Evolutionary conservation across 108 stramenopile genomes (phyloP).

Genomic region (Nitzschia inconspicua): DNA sequence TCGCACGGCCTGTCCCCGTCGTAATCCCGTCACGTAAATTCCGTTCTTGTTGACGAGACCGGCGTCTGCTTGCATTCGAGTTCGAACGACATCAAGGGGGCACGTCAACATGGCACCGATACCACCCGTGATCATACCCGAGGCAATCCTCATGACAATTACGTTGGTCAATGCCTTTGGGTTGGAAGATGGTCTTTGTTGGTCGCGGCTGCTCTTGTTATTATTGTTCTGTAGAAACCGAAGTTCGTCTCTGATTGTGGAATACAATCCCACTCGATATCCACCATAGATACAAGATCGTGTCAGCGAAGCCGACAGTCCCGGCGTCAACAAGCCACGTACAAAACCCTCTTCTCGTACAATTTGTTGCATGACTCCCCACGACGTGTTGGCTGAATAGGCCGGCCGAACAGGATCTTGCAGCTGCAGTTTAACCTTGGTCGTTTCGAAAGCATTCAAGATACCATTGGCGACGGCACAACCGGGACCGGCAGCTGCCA

Average conservation of each 20-base stretch:
- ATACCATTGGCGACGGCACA: slow-evolving; percentile 46
- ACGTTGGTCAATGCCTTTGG: too few species aligned
- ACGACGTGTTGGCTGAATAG: slow-evolving; percentile 23
- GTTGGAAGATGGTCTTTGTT: too few species aligned
- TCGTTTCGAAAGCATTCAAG: slow-evolving; percentile 44
- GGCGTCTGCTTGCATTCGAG: slow-evolving; percentile 45
- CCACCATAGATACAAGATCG: slow-evolving; percentile 35
- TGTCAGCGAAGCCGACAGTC: slow-evolving; percentile 37
- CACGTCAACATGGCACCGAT: slow-evolving; percentile 36
- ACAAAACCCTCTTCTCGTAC: slow-evolving; percentile 41
- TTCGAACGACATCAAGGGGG: slow-evolving; percentile 45
- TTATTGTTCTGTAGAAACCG: slow-evolving; percentile 9
- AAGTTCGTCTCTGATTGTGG: slow-evolving; percentile 18
- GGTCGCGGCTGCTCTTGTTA: too few species aligned
- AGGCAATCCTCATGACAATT: slow-evolving; percentile 29
- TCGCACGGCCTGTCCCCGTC: slow-evolving; percentile 27
- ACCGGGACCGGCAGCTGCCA: slow-evolving; percentile 39
- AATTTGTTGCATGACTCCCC: slow-evolving; percentile 43
- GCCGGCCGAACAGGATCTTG: slow-evolving; percentile 32
- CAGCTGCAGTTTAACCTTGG: slow-evolving; percentile 47
- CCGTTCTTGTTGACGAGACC: slow-evolving; percentile 21
- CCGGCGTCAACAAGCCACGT: slow-evolving; percentile 35
- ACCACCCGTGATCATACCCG: slow-evolving; percentile 43
- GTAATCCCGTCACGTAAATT: slow-evolving; percentile 29
- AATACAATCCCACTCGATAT: slow-evolving; percentile 47